Base-by-base conservation (phyloP, 2,329 filamentous ascomycete species). In the Calonectria honghensis region DNA sequence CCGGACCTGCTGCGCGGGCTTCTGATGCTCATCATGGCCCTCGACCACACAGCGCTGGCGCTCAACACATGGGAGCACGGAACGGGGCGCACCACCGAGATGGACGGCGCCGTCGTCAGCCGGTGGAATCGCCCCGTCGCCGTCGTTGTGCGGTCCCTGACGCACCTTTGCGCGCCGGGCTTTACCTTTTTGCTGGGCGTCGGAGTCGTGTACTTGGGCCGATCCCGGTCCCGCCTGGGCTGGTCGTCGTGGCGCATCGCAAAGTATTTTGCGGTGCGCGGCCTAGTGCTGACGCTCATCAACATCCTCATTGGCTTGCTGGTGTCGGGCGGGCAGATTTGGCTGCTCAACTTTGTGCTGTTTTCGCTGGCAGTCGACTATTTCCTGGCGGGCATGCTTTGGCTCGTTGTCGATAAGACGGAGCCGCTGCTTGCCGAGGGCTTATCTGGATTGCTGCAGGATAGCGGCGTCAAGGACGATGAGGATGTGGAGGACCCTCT, bases 111-210 rank as follows among this genome's bases (percentile, higher is more conserved):
- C 1, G 76, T 82, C 6, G 81, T 88, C 31, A 75, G 70, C 24
- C 63, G 73, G 6, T 88, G 86, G 86, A 88, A 87, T 70, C 80
- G 79, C 0, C 79, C 83, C 0, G 75, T 82, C 6, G 86, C 82
- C 9, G 87, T 86, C 73, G 59, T 82, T n/a, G 79, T 86, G 31
- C 85, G 87, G 10, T 85, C 84, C 0, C 78, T 88, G 5, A 86
- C 87, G 0, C 87, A 89, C 29, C 82, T 88, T 9, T 89, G 87
- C 79, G 87, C 84, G 2, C 82, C 87, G 0, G 87, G 87, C 10
- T 88, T 89, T 74, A 86, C 85, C 0, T 85, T 89, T 48, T 79
- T 89, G n/a, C 81, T 89, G 5, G 87, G 87, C 31, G 84, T 88
- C 77, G 87, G 87, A 10, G 81, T 88, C 13, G 87, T 85, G 0